Conservation (phyloP, 495 filamentous ascomycete genomes). For the Talaromyces proteolyticus region DNA sequence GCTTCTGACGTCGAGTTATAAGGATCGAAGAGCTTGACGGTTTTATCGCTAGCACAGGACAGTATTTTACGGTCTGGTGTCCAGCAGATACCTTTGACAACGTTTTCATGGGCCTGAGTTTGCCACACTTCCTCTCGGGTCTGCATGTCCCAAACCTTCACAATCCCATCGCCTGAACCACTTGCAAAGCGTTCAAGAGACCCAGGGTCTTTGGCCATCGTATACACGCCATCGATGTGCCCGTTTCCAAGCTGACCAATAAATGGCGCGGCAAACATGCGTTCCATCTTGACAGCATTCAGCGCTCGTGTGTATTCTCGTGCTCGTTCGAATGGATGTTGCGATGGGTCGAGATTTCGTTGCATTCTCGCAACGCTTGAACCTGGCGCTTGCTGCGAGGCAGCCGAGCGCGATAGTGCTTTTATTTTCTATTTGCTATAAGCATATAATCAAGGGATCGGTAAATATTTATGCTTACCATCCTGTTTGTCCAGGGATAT, state of each 20-base stretch:
- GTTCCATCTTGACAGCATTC: slow-evolving; percentile 90
- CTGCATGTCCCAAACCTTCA: slow-evolving; percentile 91
- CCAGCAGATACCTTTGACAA: slow-evolving; percentile 90
- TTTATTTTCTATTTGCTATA: slow-evolving; percentile 72
- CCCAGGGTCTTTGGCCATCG: slow-evolving; percentile 63
- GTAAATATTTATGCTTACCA: too few relatives aligned
- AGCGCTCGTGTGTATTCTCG: slow-evolving; percentile 86
- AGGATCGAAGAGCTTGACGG: slow-evolving; percentile 87
- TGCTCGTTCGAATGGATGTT: slow-evolving; percentile 92
- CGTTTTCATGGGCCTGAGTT: slow-evolving; percentile 74
- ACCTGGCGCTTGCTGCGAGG: slow-evolving; percentile 75
- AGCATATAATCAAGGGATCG: too few relatives aligned
- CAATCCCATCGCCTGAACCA: slow-evolving; percentile 77
- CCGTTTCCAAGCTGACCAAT: slow-evolving; percentile 80
- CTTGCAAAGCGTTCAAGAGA: slow-evolving; percentile 67
- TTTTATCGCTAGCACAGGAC: slow-evolving; percentile 82
- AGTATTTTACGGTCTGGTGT: slow-evolving; percentile 77
- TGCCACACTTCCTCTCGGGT: slow-evolving; percentile 75
- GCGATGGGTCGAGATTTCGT: slow-evolving; percentile 85
- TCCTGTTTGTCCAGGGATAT: too few relatives aligned
- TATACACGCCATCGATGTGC: slow-evolving; percentile 90
- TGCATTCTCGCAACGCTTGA: slow-evolving; percentile 65
- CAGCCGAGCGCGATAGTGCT: slow-evolving; percentile 72
- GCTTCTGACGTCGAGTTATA: slow-evolving; percentile 62
- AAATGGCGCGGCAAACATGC: slow-evolving; percentile 95